phyloP scores from a whole-genome alignment of 176 grass and related monocot species.

The Pontederia paniculata region DNA sequence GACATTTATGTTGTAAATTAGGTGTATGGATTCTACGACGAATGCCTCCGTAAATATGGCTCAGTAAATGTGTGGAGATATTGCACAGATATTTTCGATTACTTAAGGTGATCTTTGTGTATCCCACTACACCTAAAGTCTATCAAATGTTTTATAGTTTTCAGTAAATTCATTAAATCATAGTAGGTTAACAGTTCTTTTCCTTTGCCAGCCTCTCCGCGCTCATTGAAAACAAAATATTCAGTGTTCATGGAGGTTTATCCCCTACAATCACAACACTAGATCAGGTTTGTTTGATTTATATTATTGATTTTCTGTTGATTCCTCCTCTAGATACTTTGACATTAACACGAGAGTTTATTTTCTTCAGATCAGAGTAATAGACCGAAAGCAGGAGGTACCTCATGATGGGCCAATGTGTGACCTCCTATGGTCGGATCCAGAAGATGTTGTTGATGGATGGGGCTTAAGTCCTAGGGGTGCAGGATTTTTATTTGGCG shows the following conservation, averaged over 20 bases:
- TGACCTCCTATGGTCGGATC: slow-evolving; percentile 99
- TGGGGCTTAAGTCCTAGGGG: slow-evolving; percentile 97
- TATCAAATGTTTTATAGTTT: too few species aligned
- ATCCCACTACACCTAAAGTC: background rate
- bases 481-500: slow-evolving; percentile 89
- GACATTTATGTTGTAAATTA: slow-evolving; percentile 17
- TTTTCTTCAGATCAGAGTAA: slow-evolving; percentile 67
- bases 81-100: slow-evolving; percentile 98
- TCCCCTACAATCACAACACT: slow-evolving; percentile 82
- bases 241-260: slow-evolving; percentile 93
- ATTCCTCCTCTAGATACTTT: background rate
- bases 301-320: slow-evolving; percentile 8
- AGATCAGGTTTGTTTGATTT: slow-evolving; percentile 59
- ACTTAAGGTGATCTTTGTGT: slow-evolving; percentile 60
- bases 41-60: slow-evolving; percentile 94
- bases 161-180: too few species aligned
- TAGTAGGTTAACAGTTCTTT: background rate
- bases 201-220: slow-evolving; percentile 75
- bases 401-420: slow-evolving; percentile 98
- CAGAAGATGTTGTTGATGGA: slow-evolving; percentile 83
- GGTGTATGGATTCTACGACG: slow-evolving; percentile 99
- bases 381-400: slow-evolving; percentile 98
- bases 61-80: slow-evolving; percentile 99
- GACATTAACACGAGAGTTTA: background rate
- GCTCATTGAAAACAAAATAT: slow-evolving; percentile 98